Evolutionary conservation across 352 stramenopile genomes (phyloP).

Genomic region (Phytophthora podocarpi): DNA sequence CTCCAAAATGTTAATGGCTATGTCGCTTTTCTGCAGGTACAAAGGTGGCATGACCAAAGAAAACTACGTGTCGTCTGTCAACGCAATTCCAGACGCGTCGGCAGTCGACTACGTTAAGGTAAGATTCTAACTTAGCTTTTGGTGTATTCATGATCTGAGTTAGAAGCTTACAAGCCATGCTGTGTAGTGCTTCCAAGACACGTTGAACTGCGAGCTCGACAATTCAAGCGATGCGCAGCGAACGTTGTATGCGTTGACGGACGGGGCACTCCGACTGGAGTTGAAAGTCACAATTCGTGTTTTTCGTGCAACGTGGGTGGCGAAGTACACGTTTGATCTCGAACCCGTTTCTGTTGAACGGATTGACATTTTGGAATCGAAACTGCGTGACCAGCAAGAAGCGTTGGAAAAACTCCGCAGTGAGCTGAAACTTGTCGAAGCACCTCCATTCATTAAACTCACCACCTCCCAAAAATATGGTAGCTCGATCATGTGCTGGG

Average conservation of each 20-base stretch:
- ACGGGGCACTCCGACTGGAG: background rate
- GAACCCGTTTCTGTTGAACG: conserved; percentile 3
- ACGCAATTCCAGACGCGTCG: conserved; percentile 12
- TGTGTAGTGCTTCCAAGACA: conserved; percentile 27
- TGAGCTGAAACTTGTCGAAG: background rate
- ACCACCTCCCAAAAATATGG: background rate
- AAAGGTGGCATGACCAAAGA: conserved; percentile 14
- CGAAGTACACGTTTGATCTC: background rate
- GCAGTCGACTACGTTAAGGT: conserved; percentile 17
- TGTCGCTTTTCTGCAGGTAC: conserved; percentile 9
- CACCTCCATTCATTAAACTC: background rate
- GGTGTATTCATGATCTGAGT: too few relatives aligned
- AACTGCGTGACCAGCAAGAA: too few relatives aligned
- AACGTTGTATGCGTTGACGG: background rate
- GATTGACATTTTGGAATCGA: conserved; percentile 5
- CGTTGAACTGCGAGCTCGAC: conserved; percentile 5
- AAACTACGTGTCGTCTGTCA: conserved; percentile 16
- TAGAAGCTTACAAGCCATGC: too few relatives aligned
- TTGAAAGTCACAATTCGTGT: conserved; percentile 13
- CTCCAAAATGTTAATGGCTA: background rate
- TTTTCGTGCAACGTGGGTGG: background rate
- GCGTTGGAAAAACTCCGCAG: background rate
- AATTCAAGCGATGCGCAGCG: conserved; percentile 5
- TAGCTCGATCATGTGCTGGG: too few relatives aligned
- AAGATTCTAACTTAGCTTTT: too few relatives aligned